phyloP scores from a whole-genome alignment of 225 moss, liverwort and hornwort genomes.

The Antitrichia curtipendula region DNA sequence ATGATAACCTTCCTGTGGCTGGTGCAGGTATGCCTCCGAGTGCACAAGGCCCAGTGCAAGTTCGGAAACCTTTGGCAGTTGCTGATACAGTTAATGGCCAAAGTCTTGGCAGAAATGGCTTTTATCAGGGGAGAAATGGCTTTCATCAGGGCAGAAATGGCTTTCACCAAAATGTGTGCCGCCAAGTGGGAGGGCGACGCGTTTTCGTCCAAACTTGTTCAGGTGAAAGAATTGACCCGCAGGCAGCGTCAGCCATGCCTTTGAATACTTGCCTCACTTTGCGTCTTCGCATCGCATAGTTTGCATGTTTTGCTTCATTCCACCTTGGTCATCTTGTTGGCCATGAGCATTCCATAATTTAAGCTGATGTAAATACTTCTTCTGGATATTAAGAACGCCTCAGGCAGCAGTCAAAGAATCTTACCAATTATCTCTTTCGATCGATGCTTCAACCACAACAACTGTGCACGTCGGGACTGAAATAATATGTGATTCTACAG shows the following conservation, averaged over 20 bases:
- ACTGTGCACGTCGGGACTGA: not conserved
- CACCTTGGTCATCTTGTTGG: not conserved
- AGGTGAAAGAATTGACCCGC: constrained; percentile 2
- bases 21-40: constrained; percentile 73
- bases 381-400: not conserved
- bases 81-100: constrained; percentile 69
- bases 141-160: not conserved
- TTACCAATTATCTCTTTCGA: not conserved
- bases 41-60: constrained; percentile 83
- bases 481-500: not conserved
- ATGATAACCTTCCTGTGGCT: not conserved
- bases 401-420: not conserved
- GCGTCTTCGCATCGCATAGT: not conserved
- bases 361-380: not conserved
- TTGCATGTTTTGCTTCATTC: not conserved
- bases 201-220: constrained; percentile 80
- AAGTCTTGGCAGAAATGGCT: constrained; percentile 31
- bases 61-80: constrained; percentile 76
- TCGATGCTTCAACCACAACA: not conserved
- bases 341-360: not conserved
- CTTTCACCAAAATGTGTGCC: constrained; percentile 31
- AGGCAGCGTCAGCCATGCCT: not conserved
- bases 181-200: constrained; percentile 72
- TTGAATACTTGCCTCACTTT: not conserved
- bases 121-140: not conserved